phyloP scores from a whole-genome alignment of 345 rosid genomes.

The Aethionema arabicum region DNA sequence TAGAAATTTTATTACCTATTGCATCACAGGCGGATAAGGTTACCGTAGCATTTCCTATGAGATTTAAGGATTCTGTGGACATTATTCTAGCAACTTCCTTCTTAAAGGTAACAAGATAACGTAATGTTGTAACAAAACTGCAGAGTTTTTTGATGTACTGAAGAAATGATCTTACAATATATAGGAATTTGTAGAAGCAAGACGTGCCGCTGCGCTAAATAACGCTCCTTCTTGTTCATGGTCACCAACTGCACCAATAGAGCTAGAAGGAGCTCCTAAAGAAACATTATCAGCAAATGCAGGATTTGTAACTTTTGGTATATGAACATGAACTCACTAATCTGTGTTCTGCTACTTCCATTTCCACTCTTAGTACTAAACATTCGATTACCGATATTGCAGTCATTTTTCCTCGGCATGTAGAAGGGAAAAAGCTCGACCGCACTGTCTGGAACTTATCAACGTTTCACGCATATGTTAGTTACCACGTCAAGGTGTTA shows the following conservation, averaged over 20 bases:
- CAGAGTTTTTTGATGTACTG: conserved; percentile 2
- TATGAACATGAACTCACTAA: conserved; percentile 16
- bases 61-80: conserved; percentile 83
- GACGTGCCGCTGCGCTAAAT: conserved; percentile 74
- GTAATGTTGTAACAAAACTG: neutral
- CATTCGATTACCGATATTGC: conserved; percentile 29
- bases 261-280: conserved; percentile 65
- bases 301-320: conserved; percentile 96
- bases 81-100: conserved; percentile 85
- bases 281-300: conserved; percentile 85
- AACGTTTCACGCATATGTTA: conserved; percentile 93
- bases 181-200: conserved; percentile 93
- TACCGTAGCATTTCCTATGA: conserved; percentile 88
- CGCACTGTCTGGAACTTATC: conserved; percentile 88
- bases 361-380: conserved; percentile 8
- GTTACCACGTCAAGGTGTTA: conserved; percentile 96
- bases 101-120: conserved; percentile 58
- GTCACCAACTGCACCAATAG: conserved; percentile 75
- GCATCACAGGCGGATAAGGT: conserved; percentile 76
- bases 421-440: conserved; percentile 84
- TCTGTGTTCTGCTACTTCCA: neutral
- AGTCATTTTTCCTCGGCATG: conserved; percentile 89
- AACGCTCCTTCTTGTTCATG: conserved; percentile 85
- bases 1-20: conserved; percentile 10
- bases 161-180: conserved; percentile 5